Evolutionary conservation across 768 basidiomycete genomes (phyloP), one percentile per base, ranked within the genome.

Genomic region (Lactarius sp.): DNA sequence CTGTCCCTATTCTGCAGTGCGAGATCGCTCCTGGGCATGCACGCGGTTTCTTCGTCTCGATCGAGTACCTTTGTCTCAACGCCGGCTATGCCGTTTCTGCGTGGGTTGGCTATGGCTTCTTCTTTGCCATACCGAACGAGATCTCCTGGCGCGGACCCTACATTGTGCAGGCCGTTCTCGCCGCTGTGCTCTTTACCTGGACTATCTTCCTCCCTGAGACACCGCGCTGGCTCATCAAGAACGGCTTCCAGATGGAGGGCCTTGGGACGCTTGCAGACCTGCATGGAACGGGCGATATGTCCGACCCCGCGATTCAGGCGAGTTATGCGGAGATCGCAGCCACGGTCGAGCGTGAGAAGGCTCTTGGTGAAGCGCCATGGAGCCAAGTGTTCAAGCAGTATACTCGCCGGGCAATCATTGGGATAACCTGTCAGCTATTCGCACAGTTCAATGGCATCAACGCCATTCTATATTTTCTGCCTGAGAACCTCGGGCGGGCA

Each of bases 131-230:
- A 27, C 77, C 77, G 16, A 76, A 73, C 4, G 79, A 80, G 69
- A 77, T 79, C 60, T 78, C 81, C 13, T 85, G 85, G 83, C 75
- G 81, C 50, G 82, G 84, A 46, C 81, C 83, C 1, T 84, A 81
- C 69, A 75, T 80, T 64, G 73, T 84, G 8, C 83, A 85, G 70
- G 78, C 79, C 31, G 78, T 75, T 47, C 77, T 84, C 20, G 81
- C 81, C 1, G 59, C 75, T 16, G 66, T 85, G 42, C 77, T 85
- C 20, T 71, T 79, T 52, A 62, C 72, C 37, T 80, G 79, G 75
- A 80, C 82, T 18, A 76, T 80, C 69, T 72, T 77, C 68, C 75
- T 83, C 44, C 81, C 80, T 2, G 79, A 83, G 62, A 81, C 81
- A 0, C 82, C 82, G 1, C 75, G 83, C 27, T 85, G 81, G 79